Evolutionary conservation across 2,329 filamentous ascomycete species (phyloP).

Genomic region (Botryotinia globosa): DNA sequence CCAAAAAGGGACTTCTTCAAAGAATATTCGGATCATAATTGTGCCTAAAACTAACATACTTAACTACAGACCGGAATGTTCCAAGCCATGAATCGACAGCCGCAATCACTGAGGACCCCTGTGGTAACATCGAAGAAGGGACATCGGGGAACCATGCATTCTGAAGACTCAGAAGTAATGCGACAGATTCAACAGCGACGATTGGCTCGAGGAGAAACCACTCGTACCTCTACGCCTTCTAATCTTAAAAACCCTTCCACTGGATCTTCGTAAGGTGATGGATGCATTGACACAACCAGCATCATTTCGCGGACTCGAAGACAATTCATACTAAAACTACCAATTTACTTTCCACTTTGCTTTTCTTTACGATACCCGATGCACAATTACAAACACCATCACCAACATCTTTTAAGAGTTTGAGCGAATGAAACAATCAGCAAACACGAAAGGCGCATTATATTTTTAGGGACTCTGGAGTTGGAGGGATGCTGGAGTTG

Average conservation of each 20-base stretch:
- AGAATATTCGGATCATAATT: not conserved
- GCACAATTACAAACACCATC: not conserved
- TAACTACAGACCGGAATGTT: slow-evolving; percentile 12
- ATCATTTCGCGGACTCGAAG: not conserved
- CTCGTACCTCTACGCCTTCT: not conserved
- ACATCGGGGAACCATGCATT: not conserved
- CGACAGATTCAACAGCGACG: not conserved
- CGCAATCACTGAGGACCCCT: slow-evolving; percentile 14
- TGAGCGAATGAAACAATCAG: not conserved
- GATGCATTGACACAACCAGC: not conserved
- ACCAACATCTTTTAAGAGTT: not conserved
- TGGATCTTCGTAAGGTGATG: not conserved
- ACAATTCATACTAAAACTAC: not conserved
- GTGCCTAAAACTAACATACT: slow-evolving; percentile 17
- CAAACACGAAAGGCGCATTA: not conserved
- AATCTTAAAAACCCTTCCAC: not conserved
- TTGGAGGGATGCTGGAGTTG: not conserved
- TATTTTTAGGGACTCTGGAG: not conserved
- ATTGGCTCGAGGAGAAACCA: not conserved
- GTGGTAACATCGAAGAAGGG: not conserved
- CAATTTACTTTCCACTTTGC: not conserved
- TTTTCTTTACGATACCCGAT: not conserved
- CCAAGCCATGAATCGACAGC: slow-evolving; percentile 14
- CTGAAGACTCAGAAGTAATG: slow-evolving; percentile 1
- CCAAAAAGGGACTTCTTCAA: not conserved